Conservation (phyloP, 1,139 yeast species). For the Nakaseomyces nivariensis region DNA sequence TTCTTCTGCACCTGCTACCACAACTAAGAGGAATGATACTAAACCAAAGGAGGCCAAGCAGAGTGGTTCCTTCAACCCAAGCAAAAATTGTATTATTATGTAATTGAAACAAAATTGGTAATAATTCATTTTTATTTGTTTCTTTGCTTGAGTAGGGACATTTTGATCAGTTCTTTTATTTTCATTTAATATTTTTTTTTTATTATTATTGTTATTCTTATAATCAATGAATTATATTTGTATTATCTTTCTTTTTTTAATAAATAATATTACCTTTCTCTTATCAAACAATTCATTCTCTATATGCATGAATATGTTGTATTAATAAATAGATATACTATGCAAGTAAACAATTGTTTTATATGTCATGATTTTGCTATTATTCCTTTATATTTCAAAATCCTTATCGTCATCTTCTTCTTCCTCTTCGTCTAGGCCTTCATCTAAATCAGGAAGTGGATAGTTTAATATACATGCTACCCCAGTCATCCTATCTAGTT, state of each 20-base stretch:
- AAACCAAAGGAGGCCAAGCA: constrained; percentile 3
- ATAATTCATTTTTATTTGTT: not conserved
- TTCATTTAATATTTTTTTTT: not conserved
- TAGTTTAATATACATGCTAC: constrained; percentile 75
- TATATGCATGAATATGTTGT: not conserved
- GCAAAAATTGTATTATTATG: constrained; percentile 2
- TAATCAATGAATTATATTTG: not conserved
- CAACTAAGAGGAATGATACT: no score
- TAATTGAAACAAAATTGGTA: not conserved
- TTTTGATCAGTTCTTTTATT: not conserved
- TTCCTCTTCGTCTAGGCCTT: constrained; percentile 36
- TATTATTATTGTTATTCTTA: not conserved
- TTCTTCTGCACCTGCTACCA: constrained; percentile 5
- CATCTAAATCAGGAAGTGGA: constrained; percentile 76
- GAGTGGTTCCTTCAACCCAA: not conserved
- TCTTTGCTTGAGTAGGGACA: not conserved
- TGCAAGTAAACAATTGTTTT: not conserved
- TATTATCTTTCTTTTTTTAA: not conserved
- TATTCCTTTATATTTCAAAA: not conserved
- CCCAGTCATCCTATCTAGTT: constrained; percentile 78
- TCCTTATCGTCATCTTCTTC: not conserved
- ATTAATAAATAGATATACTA: not conserved
- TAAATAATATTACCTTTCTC: not conserved
- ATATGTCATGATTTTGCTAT: not conserved
- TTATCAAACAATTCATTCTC: not conserved